Evolutionary conservation across 163 green algal genomes (phyloP), one percentile per base, ranked within the genome.

Genomic region (Chlamydomonas reinhardtii): DNA sequence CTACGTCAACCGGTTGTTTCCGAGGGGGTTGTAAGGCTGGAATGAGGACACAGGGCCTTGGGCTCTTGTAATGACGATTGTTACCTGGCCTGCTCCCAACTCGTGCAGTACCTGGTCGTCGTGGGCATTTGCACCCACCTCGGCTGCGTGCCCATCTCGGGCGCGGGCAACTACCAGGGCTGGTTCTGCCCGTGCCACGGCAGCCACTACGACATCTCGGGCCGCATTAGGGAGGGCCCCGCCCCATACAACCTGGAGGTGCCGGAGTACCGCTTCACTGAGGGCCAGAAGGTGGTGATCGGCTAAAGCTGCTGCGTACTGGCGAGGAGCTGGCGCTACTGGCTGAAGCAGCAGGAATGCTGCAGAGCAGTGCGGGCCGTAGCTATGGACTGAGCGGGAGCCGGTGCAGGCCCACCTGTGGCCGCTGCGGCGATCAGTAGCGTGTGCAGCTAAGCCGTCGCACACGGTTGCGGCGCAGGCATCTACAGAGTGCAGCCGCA

Each of bases 181-280:
- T 99, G 98, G 97, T 99, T 99, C 94, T 99, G 97, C 94, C 98
- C 98, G n/a, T 99, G 98, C 95, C 98, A 99, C 90, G 98, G 98
- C 59, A 96, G 91, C 65, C 98, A 99, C 93, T 99, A 99, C 82
- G 98, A 99, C 90, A 96, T 96, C 35, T 98, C 93, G 48, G 98
- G 98, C 64, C 94, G 98, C 87, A 96, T 98, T 64, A 94, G 98
- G 68, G 98, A 99, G 93, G 98, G 98, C 11, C 98, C 98, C 37
- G 98, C 98, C 11, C 98, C 98, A 12, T 97, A 96, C 91, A 99
- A 99, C 91, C 93, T 99, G 71, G 98, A 99, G 93, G 97, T 99
- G 39, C 96, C 96, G 37, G 91, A 97, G 87, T 99, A 99, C 92
- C 95, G 93, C 76, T 99, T 99, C 91, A 62, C 97, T 20, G 94